These are phyloP conservation scores for Diaporthe ilicicola DNA, from an alignment of 2,329 filamentous ascomycete species.

Conservation along the genomic window DNA sequence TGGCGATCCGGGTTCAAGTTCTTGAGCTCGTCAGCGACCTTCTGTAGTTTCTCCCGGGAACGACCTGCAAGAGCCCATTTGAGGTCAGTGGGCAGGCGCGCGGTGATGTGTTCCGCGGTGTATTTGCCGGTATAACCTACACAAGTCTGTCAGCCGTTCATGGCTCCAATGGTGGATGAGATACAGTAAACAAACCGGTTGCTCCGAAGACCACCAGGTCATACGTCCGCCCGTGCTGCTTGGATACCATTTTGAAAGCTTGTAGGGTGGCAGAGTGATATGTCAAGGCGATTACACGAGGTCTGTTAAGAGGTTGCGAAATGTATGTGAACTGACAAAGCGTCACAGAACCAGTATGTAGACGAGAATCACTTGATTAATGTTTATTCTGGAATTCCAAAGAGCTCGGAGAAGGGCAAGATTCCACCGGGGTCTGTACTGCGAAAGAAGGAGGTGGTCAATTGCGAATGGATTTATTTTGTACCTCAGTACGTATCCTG, in stretches of 20 bases:
- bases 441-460: not conserved
- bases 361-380: not conserved
- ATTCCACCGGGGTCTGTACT: not conserved
- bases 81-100: conserved; percentile 75
- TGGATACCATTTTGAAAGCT: conserved; percentile 52
- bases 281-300: not conserved
- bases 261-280: conserved; percentile 9
- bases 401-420: not conserved
- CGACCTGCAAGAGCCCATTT: conserved; percentile 91
- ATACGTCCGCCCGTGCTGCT: conserved; percentile 62
- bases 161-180: not conserved
- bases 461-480: not conserved
- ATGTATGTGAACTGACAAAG: not conserved
- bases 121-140: conserved; percentile 84
- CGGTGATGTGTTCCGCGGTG: conserved; percentile 78
- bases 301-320: not conserved
- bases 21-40: conserved; percentile 73
- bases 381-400: not conserved
- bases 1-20: conserved; percentile 73
- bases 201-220: conserved; percentile 67
- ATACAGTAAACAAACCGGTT: conserved; percentile 51
- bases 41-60: conserved; percentile 77
- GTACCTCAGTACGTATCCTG: not conserved
- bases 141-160: conserved; percentile 18
- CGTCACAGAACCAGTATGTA: not conserved